Percentiles rank a stretch among this genome's conserved stretches.
Conservation (phyloP, 192 early-diverging fungal species). For the Linderina pennispora region DNA sequence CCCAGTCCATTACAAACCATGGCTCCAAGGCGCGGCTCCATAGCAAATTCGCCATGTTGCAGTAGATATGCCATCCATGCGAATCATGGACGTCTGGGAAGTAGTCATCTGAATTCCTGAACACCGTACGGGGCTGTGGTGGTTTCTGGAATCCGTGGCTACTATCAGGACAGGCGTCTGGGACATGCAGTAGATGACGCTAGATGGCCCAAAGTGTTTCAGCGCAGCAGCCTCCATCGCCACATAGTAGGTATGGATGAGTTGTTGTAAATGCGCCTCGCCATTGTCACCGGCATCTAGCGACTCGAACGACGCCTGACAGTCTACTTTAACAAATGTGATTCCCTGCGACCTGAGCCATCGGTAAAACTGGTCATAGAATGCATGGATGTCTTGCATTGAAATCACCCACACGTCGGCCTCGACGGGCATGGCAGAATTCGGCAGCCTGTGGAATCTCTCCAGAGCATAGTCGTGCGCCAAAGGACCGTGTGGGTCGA, state of each 20-base stretch:
- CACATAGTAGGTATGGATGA: constrained; percentile 33
- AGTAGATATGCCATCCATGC: constrained; percentile 54
- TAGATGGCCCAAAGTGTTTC: constrained; percentile 32
- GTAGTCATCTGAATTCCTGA: constrained; percentile 54
- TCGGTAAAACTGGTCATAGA: constrained; percentile 50
- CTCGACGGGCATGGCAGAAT: constrained; percentile 5
- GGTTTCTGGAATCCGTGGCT: constrained; percentile 13
- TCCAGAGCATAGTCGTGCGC: constrained; percentile 17
- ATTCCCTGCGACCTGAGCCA: constrained; percentile 44
- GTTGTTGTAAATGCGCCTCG: not conserved
- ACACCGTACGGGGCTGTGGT: constrained; percentile 1
- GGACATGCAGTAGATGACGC: constrained; percentile 52
- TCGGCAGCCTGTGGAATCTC: constrained; percentile 8
- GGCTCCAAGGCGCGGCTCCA: constrained; percentile 32
- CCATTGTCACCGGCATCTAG: constrained; percentile 5
- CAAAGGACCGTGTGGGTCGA: constrained; percentile 27
- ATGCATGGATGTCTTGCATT: constrained; percentile 8
- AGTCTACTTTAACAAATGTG: constrained; percentile 52
- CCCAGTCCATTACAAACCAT: constrained; percentile 45
- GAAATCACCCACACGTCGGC: constrained; percentile 21
- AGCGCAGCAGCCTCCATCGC: constrained; percentile 32
- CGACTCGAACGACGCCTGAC: constrained; percentile 48
- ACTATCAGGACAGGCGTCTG: constrained; percentile 43
- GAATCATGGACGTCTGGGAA: constrained; percentile 42
- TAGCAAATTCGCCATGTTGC: constrained; percentile 48